Evolutionary conservation across 257 asterid genomes (phyloP).

Genomic region (Verbena officinalis): DNA sequence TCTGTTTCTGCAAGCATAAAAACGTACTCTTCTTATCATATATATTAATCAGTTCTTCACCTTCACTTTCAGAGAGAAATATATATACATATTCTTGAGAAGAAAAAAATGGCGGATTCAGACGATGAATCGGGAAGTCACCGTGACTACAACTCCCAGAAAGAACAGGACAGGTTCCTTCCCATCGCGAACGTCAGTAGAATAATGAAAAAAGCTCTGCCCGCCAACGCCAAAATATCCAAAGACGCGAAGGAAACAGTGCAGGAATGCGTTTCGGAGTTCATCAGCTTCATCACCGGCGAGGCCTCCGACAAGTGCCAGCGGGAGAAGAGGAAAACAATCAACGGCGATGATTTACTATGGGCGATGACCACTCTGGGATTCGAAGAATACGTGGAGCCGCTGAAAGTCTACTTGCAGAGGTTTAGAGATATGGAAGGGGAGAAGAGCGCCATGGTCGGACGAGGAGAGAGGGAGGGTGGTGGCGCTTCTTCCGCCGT

Average conservation of each 20-base stretch:
- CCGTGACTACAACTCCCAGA: conserved; percentile 36
- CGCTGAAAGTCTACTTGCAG: conserved; percentile 49
- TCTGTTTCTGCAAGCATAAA: background rate
- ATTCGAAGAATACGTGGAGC: conserved; percentile 53
- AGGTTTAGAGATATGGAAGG: conserved; percentile 61
- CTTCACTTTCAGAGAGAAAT: background rate
- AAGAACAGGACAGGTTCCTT: conserved; percentile 57
- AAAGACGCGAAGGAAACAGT: conserved; percentile 45
- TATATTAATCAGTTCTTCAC: background rate
- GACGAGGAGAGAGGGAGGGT: conserved; percentile 37
- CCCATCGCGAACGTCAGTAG: conserved; percentile 44
- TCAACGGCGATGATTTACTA: conserved; percentile 57
- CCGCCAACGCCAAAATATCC: conserved; percentile 44
- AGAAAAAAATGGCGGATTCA: conserved; percentile 66
- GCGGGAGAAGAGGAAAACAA: conserved; percentile 44
- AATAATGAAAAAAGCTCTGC: conserved; percentile 42
- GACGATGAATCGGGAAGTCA: conserved; percentile 63
- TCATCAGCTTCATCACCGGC: conserved; percentile 46
- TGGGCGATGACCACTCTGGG: conserved; percentile 60
- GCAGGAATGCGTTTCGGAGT: conserved; percentile 43
- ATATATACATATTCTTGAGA: background rate
- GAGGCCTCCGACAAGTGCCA: conserved; percentile 46
- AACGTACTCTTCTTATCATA: background rate
- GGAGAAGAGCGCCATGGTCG: conserved; percentile 57
- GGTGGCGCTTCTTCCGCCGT: conserved; percentile 28